These are phyloP conservation scores for Aspergillus carlsbadensis DNA, from an alignment of 495 filamentous ascomycete genomes.

Conservation along the genomic window DNA sequence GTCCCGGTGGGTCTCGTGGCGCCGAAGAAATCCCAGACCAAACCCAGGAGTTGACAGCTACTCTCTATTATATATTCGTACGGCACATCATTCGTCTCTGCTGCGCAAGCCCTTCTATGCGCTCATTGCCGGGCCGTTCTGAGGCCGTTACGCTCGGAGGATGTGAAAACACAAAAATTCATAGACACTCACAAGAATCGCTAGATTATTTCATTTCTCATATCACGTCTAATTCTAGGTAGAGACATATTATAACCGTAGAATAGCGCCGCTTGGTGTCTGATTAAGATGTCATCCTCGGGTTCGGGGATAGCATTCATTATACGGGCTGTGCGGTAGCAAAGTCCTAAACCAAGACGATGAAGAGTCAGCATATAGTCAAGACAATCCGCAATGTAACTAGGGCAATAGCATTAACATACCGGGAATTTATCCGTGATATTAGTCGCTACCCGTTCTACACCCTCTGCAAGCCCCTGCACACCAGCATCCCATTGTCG, in stretches of 20 bases:
- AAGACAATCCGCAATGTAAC: neutral
- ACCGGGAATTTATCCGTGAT: slow-evolving; percentile 45
- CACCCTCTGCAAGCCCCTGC: slow-evolving; percentile 78
- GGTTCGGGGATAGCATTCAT: slow-evolving; percentile 8
- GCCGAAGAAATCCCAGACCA: too few species aligned
- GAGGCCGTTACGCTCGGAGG: too few species aligned
- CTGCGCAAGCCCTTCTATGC: too few species aligned
- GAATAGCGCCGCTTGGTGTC: neutral
- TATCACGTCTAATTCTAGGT: too few species aligned
- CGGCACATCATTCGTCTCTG: too few species aligned
- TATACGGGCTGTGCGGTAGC: slow-evolving; percentile 30
- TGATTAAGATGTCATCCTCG: slow-evolving; percentile 2
- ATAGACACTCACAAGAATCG: too few species aligned
- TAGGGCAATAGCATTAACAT: slow-evolving; percentile 14
- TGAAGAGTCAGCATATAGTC: slow-evolving; percentile 15
- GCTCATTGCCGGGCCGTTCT: too few species aligned
- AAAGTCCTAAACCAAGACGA: slow-evolving; percentile 26
- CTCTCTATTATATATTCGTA: too few species aligned
- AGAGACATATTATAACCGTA: neutral
- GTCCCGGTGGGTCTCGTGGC: too few species aligned
- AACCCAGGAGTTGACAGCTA: too few species aligned
- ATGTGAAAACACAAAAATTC: too few species aligned
- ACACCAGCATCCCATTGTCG: slow-evolving; percentile 89
- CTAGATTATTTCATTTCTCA: too few species aligned
- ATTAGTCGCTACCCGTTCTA: slow-evolving; percentile 71